Conservation (phyloP, 192 early-diverging fungal genomes). For the Spizellomyces sp. region DNA sequence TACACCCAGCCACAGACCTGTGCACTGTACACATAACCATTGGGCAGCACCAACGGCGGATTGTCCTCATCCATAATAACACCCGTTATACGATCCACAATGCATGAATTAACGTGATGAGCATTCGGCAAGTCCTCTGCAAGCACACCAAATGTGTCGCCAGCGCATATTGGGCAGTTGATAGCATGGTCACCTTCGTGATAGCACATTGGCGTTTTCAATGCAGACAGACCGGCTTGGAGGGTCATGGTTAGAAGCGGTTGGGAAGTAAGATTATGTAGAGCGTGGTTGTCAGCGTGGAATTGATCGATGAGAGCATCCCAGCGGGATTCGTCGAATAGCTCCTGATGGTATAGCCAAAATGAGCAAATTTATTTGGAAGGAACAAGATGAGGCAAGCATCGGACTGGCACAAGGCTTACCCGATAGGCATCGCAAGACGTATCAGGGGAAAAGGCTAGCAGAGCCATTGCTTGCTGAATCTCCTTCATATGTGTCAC, state of each 20-base stretch:
- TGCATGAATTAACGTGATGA: slow-evolving; percentile 93
- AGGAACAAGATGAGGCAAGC: neutral
- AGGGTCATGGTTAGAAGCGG: slow-evolving; percentile 85
- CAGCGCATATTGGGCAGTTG: slow-evolving; percentile 95
- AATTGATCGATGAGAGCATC: slow-evolving; percentile 75
- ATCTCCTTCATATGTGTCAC: slow-evolving; percentile 78
- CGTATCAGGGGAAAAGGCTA: slow-evolving; percentile 82
- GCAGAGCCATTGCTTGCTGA: slow-evolving; percentile 85
- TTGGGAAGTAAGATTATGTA: slow-evolving; percentile 85
- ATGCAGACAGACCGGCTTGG: slow-evolving; percentile 93
- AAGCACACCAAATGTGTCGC: slow-evolving; percentile 79
- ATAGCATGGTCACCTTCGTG: slow-evolving; percentile 76
- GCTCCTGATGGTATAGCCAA: slow-evolving; percentile 37
- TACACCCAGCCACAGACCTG: slow-evolving; percentile 52
- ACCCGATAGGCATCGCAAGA: slow-evolving; percentile 81
- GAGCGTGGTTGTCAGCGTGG: slow-evolving; percentile 80
- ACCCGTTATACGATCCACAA: slow-evolving; percentile 91
- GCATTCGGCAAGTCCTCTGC: slow-evolving; percentile 84
- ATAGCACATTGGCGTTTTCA: slow-evolving; percentile 88
- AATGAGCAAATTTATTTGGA: too few relatives aligned
- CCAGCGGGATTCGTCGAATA: slow-evolving; percentile 81
- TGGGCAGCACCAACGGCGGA: slow-evolving; percentile 91
- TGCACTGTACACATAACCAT: slow-evolving; percentile 92
- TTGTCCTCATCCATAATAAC: slow-evolving; percentile 97
- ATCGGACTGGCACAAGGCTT: slow-evolving; percentile 4